These are phyloP conservation scores for Pseudozyma tsukubaensis DNA, from an alignment of 1,284 basidiomycete genomes.

Conservation along the genomic window DNA sequence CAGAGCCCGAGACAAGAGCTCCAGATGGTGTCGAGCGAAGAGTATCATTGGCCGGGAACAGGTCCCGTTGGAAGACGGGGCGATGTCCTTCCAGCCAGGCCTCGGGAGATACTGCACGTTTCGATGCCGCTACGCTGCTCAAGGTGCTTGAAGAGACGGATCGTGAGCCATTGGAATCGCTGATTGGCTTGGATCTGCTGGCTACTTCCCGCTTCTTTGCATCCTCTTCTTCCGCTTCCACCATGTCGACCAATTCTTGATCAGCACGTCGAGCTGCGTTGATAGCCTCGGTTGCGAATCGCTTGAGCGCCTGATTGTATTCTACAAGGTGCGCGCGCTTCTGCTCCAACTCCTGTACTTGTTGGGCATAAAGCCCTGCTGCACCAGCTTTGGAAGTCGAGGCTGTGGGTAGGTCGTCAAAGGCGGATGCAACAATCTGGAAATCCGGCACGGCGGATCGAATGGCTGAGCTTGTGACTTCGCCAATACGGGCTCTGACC, in stretches of 20 bases:
- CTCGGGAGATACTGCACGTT: slow-evolving; percentile 16
- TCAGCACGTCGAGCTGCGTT: slow-evolving; percentile 44
- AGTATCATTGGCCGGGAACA: slow-evolving; percentile 46
- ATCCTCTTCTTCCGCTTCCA: slow-evolving; percentile 41
- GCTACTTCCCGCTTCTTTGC: slow-evolving; percentile 24
- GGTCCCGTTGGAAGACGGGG: slow-evolving; percentile 48
- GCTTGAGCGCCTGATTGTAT: slow-evolving; percentile 52
- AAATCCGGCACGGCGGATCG: slow-evolving; percentile 50
- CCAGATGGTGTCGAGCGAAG: slow-evolving; percentile 31
- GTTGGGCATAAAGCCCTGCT: slow-evolving; percentile 30
- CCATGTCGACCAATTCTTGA: slow-evolving; percentile 41
- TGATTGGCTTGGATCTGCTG: slow-evolving; percentile 3
- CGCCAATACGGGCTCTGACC: slow-evolving; percentile 46
- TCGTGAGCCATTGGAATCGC: slow-evolving; percentile 18
- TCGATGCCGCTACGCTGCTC: slow-evolving; percentile 1
- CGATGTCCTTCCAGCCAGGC: slow-evolving; percentile 41
- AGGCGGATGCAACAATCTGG: slow-evolving; percentile 45
- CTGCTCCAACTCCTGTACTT: slow-evolving; percentile 53
- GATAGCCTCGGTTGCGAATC: slow-evolving; percentile 50
- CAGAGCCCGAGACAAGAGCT: slow-evolving; percentile 22
- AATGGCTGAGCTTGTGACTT: slow-evolving; percentile 53
- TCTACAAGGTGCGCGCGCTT: slow-evolving; percentile 45
- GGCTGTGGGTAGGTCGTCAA: slow-evolving; percentile 23
- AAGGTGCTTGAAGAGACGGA: slow-evolving; percentile 23
- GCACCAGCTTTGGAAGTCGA: slow-evolving; percentile 18